A percentile compares a stretch with the other conserved stretches of the same genome.
Conservation (phyloP, 768 basidiomycete genomes). For the Lentinula raphanica region DNA sequence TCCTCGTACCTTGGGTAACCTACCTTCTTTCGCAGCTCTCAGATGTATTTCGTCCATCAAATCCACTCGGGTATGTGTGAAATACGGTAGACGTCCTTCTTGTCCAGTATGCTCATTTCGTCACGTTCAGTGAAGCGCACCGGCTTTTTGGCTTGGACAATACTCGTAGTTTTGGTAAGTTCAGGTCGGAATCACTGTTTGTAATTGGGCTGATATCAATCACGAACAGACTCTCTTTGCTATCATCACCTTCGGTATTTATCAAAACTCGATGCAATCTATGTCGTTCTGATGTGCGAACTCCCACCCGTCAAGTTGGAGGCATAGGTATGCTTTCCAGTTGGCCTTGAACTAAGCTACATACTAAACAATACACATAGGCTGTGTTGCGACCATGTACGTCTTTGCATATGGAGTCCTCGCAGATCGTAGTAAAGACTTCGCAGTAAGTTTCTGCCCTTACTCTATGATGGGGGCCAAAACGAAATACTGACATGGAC, state of each 20-base stretch:
- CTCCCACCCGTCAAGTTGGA: slow-evolving; percentile 14
- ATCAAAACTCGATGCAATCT: background rate
- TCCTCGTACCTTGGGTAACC: background rate
- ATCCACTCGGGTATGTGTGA: slow-evolving; percentile 26
- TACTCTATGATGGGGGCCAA: too few relatives aligned
- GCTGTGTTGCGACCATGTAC: slow-evolving; percentile 31
- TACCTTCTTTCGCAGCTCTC: slow-evolving; percentile 28
- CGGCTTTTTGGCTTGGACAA: slow-evolving; percentile 8
- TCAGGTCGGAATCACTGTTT: background rate
- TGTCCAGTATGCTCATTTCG: background rate
- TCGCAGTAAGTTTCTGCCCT: slow-evolving; percentile 20
- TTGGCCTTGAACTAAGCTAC: background rate
- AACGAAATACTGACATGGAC: background rate
- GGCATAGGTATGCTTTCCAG: slow-evolving; percentile 21
- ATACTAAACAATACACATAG: slow-evolving; percentile 10
- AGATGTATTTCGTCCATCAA: slow-evolving; percentile 39
- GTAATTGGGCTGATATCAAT: background rate
- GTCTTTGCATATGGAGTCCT: slow-evolving; percentile 27
- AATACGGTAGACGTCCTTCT: background rate
- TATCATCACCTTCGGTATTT: slow-evolving; percentile 27
- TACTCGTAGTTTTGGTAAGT: background rate
- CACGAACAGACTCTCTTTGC: slow-evolving; percentile 18
- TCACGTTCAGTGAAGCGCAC: slow-evolving; percentile 19
- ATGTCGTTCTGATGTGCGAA: background rate
- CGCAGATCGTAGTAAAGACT: slow-evolving; percentile 21